These are phyloP conservation scores for Cladosporium austrohemisphaericum DNA, from an alignment of 2,329 filamentous ascomycete genomes.

Conservation along the genomic window DNA sequence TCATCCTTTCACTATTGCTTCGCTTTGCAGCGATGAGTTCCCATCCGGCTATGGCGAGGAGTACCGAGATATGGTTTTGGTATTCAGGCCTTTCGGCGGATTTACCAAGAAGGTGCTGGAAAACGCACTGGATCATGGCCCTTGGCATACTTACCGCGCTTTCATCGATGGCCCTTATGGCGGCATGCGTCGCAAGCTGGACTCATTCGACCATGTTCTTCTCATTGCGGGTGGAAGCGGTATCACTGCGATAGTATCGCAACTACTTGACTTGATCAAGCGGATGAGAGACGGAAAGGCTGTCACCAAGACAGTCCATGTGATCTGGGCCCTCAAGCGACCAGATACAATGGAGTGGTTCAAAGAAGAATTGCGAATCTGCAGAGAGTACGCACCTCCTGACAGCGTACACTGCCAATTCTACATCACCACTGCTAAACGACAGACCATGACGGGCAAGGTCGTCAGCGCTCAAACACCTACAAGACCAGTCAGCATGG, in stretches of 20 bases:
- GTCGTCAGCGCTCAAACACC: conserved; percentile 51
- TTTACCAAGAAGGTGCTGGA: conserved; percentile 85
- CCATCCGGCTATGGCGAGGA: conserved; percentile 85
- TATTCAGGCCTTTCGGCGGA: conserved; percentile 86
- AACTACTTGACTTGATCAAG: conserved; percentile 90
- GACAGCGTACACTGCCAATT: conserved; percentile 91
- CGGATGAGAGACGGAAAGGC: conserved; percentile 93
- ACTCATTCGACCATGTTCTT: conserved; percentile 89
- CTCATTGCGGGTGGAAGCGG: conserved; percentile 92
- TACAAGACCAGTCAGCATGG: conserved; percentile 62
- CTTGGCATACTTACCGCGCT: conserved; percentile 86
- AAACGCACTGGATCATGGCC: conserved; percentile 77
- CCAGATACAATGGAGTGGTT: conserved; percentile 98
- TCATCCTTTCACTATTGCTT: conserved; percentile 93
- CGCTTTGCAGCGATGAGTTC: conserved; percentile 87
- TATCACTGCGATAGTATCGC: conserved; percentile 88
- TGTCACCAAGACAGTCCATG: conserved; percentile 82
- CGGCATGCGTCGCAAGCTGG: conserved; percentile 83
- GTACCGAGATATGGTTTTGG: conserved; percentile 82
- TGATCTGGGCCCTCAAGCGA: conserved; percentile 90
- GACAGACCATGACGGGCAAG: conserved; percentile 46
- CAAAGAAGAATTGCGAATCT: conserved; percentile 88
- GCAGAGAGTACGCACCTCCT: conserved; percentile 80
- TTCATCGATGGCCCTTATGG: conserved; percentile 94
- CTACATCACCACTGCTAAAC: conserved; percentile 78